Conservation (phyloP, 768 basidiomycete genomes). For the Tricholoma saponaceum region DNA sequence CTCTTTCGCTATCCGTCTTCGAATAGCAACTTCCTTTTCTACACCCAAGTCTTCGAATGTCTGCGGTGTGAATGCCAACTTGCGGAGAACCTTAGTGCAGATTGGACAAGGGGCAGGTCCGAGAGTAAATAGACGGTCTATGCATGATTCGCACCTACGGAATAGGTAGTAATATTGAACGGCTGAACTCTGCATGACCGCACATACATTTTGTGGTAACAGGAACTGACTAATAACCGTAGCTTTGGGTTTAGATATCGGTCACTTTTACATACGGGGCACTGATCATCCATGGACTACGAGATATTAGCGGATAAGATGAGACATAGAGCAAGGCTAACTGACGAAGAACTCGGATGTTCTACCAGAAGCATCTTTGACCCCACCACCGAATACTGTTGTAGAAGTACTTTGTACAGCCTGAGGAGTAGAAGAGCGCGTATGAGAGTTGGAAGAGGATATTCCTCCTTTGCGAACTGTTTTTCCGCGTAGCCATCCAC, state of each 20-base stretch:
- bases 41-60: constrained; percentile 91
- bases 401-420: constrained; percentile 65
- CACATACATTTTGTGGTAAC: constrained; percentile 95
- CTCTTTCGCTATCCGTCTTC: constrained; percentile 88
- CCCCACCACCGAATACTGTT: constrained; percentile 76
- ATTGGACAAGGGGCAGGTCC: constrained; percentile 96
- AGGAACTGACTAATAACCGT: constrained; percentile 89
- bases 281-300: constrained; percentile 89
- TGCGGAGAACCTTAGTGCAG: constrained; percentile 82
- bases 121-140: constrained; percentile 92
- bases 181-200: background rate
- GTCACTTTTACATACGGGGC: constrained; percentile 97
- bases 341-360: constrained; percentile 78
- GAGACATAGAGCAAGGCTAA: constrained; percentile 6
- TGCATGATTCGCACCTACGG: constrained; percentile 94
- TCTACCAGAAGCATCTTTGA: constrained; percentile 82
- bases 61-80: constrained; percentile 92
- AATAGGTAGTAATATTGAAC: background rate
- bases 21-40: constrained; percentile 90
- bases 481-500: constrained; percentile 70
- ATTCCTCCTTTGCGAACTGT: constrained; percentile 66
- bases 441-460: constrained; percentile 36
- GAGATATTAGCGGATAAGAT: background rate
- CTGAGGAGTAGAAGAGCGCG: constrained; percentile 63
- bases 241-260: constrained; percentile 93